Base-by-base conservation (phyloP, 2,329 filamentous ascomycete species). In the Arthroderma sp. region DNA sequence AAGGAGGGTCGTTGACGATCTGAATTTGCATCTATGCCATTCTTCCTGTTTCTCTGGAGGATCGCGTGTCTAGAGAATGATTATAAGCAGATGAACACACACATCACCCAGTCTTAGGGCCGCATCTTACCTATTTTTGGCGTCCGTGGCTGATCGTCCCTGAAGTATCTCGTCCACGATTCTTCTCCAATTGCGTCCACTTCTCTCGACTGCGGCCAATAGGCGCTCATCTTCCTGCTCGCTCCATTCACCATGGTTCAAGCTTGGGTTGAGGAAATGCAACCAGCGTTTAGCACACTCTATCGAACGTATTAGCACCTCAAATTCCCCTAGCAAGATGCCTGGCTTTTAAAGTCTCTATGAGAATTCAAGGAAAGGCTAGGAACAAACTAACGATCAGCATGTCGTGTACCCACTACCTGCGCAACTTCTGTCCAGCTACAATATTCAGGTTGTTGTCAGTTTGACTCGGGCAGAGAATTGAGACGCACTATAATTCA, bases 391-490 rank as follows among this genome's bases (percentile, higher is more conserved):
- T 54, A 54, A 54, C 51, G 51, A 39, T 54, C 51, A 38, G 51
- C 51, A 54, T 54, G 51, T n/a, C 51, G 51, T 54, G 51, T 54
- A 15, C 51, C 51, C 23, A 54, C 51, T 8, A 54, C 51, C 23
- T 54, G 51, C 19, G 51, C 51, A 39, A 54, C 51, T 39, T 54
- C 51, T 1, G 51, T 54, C 51, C 51, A 54, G 31, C 51, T 54
- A 23, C 33, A 33, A 31, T 51, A 5, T 51, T 9, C 33, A 25
- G 1, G 13, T 19, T 25, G 11, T 28, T 28, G 51, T 54, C 37
- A 54, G 51, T 15, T 11, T 38, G 15, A 23, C 41, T 51, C 13
- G 13, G 7, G 13, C 7, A n/a, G 15, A 31, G 51, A 37, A 38
- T 19, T 39, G 8, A 23, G 37, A 21, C 31, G 15, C 23, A 3